Base-by-base conservation (phyloP, 331 rosid species). In the Saraca asoca region DNA sequence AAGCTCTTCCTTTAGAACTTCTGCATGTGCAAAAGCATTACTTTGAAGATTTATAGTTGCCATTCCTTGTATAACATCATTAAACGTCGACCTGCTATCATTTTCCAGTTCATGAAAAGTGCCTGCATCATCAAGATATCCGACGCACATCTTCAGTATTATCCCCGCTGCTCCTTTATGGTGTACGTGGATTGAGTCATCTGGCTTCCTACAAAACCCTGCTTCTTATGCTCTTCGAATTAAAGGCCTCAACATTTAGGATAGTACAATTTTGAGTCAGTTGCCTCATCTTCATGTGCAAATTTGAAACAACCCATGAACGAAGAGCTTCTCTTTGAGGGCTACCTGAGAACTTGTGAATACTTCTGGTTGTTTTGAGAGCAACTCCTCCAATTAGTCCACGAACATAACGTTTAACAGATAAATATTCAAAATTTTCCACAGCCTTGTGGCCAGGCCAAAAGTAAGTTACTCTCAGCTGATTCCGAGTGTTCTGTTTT, bases 291-390 rank as follows among this genome's bases (percentile, higher is more conserved):
- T 84, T 59, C 78, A 78, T 81, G 3, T 38, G 35, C 35, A 76
- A 8, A 19, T 73, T 73, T 5, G 3, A 4, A n/a, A 63, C 80
- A 7, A 75, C 80, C 87, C 82, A 82, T 0, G 62, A 75, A 35
- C 79, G 82, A 65, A 82, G 72, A 7, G 87, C 82, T 9, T 79
- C 76, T 46, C 79, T 84, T 37, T 80, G 75, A 10, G 80, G 80
- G 48, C 77, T 74, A 10, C 82, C 75, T 4, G 80, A 68, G 55
- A 79, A 44, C 57, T 14, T 66, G 55, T 52, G 73, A 39, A 74
- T 61, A 37, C 59, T 43, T 7, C 83, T 78, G 0, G 83, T 77
- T 0, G 81, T 83, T 64, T 83, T 83, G 4, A 83, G 34, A 5
- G 79, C 80, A 0, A 76, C 73, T 42, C 74, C 83, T 66, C 80